phyloP scores from a whole-genome alignment of 139 green algal species.

The Spirogloea muscicola region DNA sequence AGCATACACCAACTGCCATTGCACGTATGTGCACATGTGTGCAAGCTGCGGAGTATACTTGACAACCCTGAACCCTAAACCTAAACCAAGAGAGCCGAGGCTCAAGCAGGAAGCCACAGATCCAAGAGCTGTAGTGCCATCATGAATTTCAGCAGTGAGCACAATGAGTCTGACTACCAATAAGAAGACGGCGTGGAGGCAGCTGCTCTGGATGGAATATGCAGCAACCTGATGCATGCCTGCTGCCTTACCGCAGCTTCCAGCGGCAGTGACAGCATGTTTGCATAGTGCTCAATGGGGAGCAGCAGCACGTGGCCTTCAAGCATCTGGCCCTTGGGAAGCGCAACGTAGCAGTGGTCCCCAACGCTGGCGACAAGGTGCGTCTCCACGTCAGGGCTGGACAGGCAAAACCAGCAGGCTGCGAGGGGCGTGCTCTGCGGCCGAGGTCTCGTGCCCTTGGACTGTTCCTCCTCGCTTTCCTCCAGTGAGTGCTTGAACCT shows the following conservation, averaged over 20 bases:
- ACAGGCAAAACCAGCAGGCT: constrained; percentile 50
- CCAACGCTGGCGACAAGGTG: constrained; percentile 35
- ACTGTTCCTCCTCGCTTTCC: background rate
- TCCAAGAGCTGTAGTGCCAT: background rate
- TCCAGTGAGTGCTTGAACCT: background rate
- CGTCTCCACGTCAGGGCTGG: constrained; percentile 27
- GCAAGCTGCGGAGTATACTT: too few relatives aligned
- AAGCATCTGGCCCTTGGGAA: constrained; percentile 40
- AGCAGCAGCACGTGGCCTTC: constrained; percentile 78
- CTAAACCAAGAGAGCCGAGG: too few relatives aligned
- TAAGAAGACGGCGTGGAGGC: background rate
- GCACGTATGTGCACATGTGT: too few relatives aligned
- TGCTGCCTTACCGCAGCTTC: background rate
- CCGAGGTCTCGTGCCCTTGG: background rate
- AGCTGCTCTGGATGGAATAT: background rate
- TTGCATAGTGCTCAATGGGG: constrained; percentile 82
- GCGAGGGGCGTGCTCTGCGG: constrained; percentile 5
- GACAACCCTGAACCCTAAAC: too few relatives aligned
- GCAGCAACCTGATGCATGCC: background rate
- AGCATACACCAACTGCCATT: too few relatives aligned
- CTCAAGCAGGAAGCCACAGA: too few relatives aligned
- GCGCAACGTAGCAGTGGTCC: constrained; percentile 34
- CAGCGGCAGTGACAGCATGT: constrained; percentile 52
- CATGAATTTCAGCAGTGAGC: too few relatives aligned
- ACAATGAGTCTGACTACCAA: background rate